Conservation (phyloP, 176 grass and related monocot species). For the Thalia dealbata region DNA sequence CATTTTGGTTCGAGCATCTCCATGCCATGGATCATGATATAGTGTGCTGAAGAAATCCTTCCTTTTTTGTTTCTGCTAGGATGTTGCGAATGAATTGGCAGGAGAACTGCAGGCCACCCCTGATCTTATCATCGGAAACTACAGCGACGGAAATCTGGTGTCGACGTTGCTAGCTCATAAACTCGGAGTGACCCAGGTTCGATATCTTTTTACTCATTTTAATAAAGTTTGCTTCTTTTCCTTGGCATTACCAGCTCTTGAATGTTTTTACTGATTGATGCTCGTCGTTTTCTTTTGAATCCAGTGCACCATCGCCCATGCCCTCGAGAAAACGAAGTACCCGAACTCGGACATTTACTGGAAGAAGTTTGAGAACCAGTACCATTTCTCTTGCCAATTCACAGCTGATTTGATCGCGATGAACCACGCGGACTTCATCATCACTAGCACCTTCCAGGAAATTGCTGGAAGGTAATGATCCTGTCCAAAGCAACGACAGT, state of each 20-base stretch:
- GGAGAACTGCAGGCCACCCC: constrained; percentile 88
- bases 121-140: constrained; percentile 92
- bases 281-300: constrained; percentile 16
- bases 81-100: constrained; percentile 87
- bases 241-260: background rate
- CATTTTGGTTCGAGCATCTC: background rate
- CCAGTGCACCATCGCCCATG: constrained; percentile 97
- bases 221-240: too few species aligned
- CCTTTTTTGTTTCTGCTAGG: constrained; percentile 34
- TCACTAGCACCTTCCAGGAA: constrained; percentile 97
- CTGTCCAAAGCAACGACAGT: background rate
- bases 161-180: constrained; percentile 89
- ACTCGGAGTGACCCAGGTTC: constrained; percentile 83
- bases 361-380: constrained; percentile 98
- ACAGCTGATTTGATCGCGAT: constrained; percentile 92
- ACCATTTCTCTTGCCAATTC: constrained; percentile 98
- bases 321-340: constrained; percentile 99
- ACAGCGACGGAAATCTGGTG: constrained; percentile 98
- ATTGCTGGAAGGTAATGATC: constrained; percentile 82
- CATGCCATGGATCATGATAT: background rate
- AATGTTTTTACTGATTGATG: background rate
- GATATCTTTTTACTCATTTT: background rate
- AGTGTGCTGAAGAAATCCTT: background rate
- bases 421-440: constrained; percentile 99
- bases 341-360: constrained; percentile 94